phyloP scores from a whole-genome alignment of 305 asterid species.

The Plantago lanceolata region DNA sequence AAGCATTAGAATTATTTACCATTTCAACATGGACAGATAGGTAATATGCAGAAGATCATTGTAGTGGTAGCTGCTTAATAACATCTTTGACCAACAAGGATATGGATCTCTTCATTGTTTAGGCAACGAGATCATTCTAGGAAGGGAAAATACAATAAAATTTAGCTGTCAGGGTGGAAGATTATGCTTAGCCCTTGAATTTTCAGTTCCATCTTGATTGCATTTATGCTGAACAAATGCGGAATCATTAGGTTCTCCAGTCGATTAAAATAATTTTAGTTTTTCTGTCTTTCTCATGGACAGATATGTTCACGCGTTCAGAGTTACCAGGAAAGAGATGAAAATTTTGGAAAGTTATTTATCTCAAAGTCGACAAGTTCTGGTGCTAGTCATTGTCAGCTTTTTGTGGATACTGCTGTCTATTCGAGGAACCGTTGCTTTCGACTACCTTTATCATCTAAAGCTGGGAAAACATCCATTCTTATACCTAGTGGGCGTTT shows the following conservation, averaged over 20 bases:
- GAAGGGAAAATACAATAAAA: not conserved
- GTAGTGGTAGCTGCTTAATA: not conserved
- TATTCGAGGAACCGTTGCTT: constrained; percentile 94
- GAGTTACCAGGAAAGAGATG: constrained; percentile 50
- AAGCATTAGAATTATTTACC: too few species aligned
- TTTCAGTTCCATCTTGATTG: not conserved
- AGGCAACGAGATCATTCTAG: not conserved
- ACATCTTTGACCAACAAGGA: not conserved
- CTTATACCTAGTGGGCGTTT: constrained; percentile 91
- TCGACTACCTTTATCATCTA: constrained; percentile 82
- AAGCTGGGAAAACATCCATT: constrained; percentile 81
- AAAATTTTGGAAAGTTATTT: constrained; percentile 52
- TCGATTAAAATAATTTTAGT: constrained; percentile 3
- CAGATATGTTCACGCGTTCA: constrained; percentile 80
- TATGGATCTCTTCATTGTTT: too few species aligned
- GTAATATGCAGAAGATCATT: too few species aligned
- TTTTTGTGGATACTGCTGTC: constrained; percentile 91
- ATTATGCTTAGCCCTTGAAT: too few species aligned
- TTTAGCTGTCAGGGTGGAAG: too few species aligned
- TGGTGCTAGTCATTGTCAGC: constrained; percentile 38
- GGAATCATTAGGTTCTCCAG: constrained; percentile 9
- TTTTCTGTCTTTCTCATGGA: constrained; percentile 24
- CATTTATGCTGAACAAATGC: constrained; percentile 11
- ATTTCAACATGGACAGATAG: too few species aligned
- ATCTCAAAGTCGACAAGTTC: constrained; percentile 63